phyloP scores from a whole-genome alignment of 805 yeast genomes.

The Sugiyamaella chiloensis region DNA sequence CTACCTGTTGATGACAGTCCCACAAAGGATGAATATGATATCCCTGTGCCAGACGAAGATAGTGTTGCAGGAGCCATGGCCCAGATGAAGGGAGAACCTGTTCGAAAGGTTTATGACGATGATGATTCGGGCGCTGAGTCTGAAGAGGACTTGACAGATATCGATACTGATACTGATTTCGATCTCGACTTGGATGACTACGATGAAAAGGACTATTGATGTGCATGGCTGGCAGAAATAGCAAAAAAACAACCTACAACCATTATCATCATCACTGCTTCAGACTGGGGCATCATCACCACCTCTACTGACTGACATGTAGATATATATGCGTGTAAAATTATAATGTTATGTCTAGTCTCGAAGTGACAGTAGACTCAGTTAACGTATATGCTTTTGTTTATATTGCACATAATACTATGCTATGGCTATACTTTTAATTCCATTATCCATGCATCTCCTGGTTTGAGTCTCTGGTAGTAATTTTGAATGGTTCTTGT shows the following conservation, averaged over 20 bases:
- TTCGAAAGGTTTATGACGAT: constrained; percentile 41
- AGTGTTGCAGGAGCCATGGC: constrained; percentile 74
- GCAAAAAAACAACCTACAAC: no score
- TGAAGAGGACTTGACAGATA: constrained; percentile 48
- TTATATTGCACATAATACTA: no score
- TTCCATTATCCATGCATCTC: constrained; percentile 43
- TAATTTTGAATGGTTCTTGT: constrained; percentile 42
- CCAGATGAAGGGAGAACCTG: constrained; percentile 55
- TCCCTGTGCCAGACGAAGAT: constrained; percentile 73
- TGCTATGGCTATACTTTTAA: background rate
- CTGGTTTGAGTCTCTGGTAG: constrained; percentile 44
- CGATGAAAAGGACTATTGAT: no score
- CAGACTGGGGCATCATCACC: no score
- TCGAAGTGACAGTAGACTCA: no score
- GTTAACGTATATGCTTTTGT: no score
- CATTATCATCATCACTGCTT: no score
- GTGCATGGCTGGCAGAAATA: no score
- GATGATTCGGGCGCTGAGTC: constrained; percentile 43
- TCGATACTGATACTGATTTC: constrained; percentile 63
- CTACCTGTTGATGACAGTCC: constrained; percentile 41
- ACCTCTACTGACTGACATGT: no score
- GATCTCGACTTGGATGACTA: constrained; percentile 41
- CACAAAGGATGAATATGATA: constrained; percentile 47
- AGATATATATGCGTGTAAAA: no score
- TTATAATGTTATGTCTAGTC: no score